phyloP scores from a whole-genome alignment of 78 protist genomes.

The Acrasis kona region DNA sequence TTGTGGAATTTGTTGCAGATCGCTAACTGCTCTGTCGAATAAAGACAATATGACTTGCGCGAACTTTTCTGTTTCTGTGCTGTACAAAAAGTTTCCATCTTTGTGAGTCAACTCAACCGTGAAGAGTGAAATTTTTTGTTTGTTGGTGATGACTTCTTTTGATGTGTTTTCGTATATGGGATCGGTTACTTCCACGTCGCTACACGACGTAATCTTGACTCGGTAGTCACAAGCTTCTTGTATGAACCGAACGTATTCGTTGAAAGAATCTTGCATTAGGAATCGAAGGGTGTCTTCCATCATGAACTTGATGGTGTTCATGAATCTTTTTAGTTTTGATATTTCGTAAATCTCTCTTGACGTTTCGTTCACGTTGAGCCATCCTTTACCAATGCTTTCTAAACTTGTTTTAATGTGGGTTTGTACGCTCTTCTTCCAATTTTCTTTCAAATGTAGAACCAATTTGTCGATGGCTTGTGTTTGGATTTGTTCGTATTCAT shows the following conservation, averaged over 20 bases:
- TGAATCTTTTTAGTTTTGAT: slow-evolving; percentile 49
- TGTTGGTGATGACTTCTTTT: background rate
- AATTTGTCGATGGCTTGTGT: background rate
- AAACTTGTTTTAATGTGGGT: slow-evolving; percentile 4
- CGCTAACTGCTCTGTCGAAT: slow-evolving; percentile 20
- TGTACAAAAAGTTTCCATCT: slow-evolving; percentile 6
- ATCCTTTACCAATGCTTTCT: slow-evolving; percentile 61
- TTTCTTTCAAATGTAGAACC: slow-evolving; percentile 5
- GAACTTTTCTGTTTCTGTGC: background rate
- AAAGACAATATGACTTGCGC: background rate
- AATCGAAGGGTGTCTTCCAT: slow-evolving; percentile 64
- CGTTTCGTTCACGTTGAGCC: slow-evolving; percentile 69
- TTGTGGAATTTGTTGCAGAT: slow-evolving; percentile 32
- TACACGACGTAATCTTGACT: slow-evolving; percentile 1
- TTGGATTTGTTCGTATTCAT: slow-evolving; percentile 45
- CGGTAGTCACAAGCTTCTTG: background rate
- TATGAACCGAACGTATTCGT: slow-evolving; percentile 11
- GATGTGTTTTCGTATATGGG: no score
- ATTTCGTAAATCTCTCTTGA: slow-evolving; percentile 47
- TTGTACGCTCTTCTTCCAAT: slow-evolving; percentile 6
- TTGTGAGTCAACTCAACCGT: slow-evolving; percentile 25
- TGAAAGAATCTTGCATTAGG: slow-evolving; percentile 30
- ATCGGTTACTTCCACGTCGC: background rate
- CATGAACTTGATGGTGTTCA: slow-evolving; percentile 40
- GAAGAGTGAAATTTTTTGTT: slow-evolving; percentile 38